Conservation (phyloP, 2,329 filamentous ascomycete species). For the Xylariaceae sp. region DNA sequence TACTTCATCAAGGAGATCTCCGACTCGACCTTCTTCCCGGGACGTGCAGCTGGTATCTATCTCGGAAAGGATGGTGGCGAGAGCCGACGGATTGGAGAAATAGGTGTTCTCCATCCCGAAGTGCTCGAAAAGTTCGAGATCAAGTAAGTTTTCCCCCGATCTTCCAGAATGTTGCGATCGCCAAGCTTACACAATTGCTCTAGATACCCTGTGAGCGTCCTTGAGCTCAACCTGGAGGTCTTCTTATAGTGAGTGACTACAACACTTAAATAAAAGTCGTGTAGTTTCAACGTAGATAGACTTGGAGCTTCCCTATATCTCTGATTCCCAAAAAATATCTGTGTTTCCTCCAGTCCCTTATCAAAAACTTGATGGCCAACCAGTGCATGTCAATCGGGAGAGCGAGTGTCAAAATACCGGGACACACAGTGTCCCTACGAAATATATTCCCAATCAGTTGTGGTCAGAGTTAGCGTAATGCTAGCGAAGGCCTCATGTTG, state of each 20-base stretch:
- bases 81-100: conserved; percentile 73
- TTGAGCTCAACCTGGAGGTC: conserved; percentile 91
- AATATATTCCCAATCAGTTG: background rate
- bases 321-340: background rate
- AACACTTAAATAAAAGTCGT: background rate
- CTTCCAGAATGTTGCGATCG: background rate
- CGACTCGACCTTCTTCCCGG: conserved; percentile 85
- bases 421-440: background rate
- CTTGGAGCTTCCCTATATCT: background rate
- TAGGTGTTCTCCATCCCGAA: conserved; percentile 88
- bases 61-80: conserved; percentile 60
- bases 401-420: background rate
- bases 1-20: conserved; percentile 96
- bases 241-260: conserved; percentile 61
- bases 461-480: background rate
- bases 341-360: background rate
- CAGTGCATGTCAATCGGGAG: background rate
- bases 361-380: background rate
- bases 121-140: conserved; percentile 68
- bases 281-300: background rate
- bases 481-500: background rate
- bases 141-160: conserved; percentile 39
- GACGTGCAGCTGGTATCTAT: conserved; percentile 81
- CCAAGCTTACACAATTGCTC: conserved; percentile 5
- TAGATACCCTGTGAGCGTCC: conserved; percentile 69